phyloP scores from a whole-genome alignment of 352 stramenopile species.

The Phytophthora cactorum region DNA sequence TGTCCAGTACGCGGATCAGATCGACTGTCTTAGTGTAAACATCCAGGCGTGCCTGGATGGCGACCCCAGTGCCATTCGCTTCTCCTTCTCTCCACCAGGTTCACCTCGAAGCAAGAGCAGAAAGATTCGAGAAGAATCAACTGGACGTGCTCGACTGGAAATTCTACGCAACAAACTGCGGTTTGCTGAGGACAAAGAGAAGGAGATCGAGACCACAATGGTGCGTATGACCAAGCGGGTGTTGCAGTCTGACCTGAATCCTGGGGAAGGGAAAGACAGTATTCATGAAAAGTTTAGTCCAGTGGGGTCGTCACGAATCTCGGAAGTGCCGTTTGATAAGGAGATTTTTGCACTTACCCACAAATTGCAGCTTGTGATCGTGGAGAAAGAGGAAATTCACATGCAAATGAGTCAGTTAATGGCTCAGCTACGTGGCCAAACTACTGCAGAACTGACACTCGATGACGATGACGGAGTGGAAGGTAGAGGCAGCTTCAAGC shows the following conservation, averaged over 20 bases:
- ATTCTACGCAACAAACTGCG: slow-evolving; percentile 64
- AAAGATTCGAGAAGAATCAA: slow-evolving; percentile 52
- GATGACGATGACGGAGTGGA: slow-evolving; percentile 5
- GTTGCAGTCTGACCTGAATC: slow-evolving; percentile 50
- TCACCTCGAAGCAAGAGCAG: slow-evolving; percentile 34
- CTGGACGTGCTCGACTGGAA: slow-evolving; percentile 54
- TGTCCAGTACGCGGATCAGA: slow-evolving; percentile 48
- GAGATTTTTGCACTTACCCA: slow-evolving; percentile 81
- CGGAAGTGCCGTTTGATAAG: slow-evolving; percentile 63
- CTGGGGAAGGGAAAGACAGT: slow-evolving; percentile 15
- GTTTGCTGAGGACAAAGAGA: slow-evolving; percentile 69
- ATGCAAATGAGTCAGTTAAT: slow-evolving; percentile 74
- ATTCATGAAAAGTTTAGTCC: slow-evolving; percentile 32
- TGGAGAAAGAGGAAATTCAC: slow-evolving; percentile 80
- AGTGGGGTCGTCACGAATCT: slow-evolving; percentile 15
- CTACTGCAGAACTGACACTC: slow-evolving; percentile 7
- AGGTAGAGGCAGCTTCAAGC: slow-evolving; percentile 15
- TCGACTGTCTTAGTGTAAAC: slow-evolving; percentile 60
- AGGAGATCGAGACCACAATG: slow-evolving; percentile 74
- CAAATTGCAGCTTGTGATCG: slow-evolving; percentile 76
- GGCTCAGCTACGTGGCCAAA: slow-evolving; percentile 38
- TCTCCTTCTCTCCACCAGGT: slow-evolving; percentile 27
- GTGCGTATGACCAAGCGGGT: slow-evolving; percentile 78
- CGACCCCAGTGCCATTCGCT: slow-evolving; percentile 27
- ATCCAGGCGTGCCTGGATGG: slow-evolving; percentile 50